Evolutionary conservation across 129 eudicot species (phyloP), one percentile per base, ranked within the genome.

Genomic region (Silybum marianum): DNA sequence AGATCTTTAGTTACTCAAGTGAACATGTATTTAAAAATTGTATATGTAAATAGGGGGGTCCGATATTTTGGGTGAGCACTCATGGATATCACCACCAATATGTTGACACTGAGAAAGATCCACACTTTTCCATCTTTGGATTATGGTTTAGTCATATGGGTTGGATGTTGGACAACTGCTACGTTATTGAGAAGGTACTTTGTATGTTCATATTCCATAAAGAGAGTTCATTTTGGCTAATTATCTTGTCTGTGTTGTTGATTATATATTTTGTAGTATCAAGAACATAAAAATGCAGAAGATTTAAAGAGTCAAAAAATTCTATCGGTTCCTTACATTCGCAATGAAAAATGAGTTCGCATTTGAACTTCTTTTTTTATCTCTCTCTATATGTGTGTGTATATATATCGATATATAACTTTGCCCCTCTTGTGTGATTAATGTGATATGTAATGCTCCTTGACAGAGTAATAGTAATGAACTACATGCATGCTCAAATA

Each of bases 71-170:
- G 88, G 88, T 85, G 83, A 85, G 88, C 68, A 76, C 79, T 39
- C 88, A 81, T 44, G 72, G 88, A 77, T 81, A 60, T 63, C 88
- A 85, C 24, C 88, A 85, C 38, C 83, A 85, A 30, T 85, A 19
- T n/a, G 80, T 76, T 11, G 88, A 85, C 40, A 18, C 80, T 3
- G 86, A 81, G 25, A 81, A 73, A 73, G 79, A 81, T 60, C 28
- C 78, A 16, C 78, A 81, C 46, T 72, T 66, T 75, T 79, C 84
- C 48, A 81, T 21, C 2, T 67, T 36, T 14, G 84, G 78, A 7
- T 81, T 81, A 73, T 85, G 88, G 88, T 85, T 81, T 62, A 85
- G 88, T 74, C 88, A 85, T 63, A 81, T 81, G 75, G 74, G 73
- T 1, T 81, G 84, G 84, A n/a, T 80, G 25, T 73, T 81, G 40